phyloP scores from a whole-genome alignment of 352 stramenopile genomes.

The Elongisporangium prolatum region DNA sequence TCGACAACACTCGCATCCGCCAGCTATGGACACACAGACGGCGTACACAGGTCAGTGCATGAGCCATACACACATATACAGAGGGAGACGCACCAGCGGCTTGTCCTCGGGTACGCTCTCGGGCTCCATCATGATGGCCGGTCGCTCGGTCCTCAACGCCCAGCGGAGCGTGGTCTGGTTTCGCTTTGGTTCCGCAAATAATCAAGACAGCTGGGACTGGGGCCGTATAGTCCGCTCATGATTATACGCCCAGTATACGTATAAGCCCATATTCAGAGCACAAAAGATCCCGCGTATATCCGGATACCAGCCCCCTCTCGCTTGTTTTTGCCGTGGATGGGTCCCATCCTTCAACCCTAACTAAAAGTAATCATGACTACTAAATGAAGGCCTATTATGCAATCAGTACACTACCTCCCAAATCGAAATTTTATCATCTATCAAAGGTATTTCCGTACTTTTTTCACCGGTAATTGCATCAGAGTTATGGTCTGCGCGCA shows the following conservation, averaged over 20 bases:
- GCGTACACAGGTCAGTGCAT: not conserved
- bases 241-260: not conserved
- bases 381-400: too few species aligned
- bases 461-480: not conserved
- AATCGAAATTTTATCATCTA: not conserved
- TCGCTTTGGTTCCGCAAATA: slow-evolving; percentile 15
- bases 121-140: slow-evolving; percentile 64
- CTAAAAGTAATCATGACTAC: too few species aligned
- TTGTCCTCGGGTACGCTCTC: slow-evolving; percentile 60
- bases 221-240: not conserved
- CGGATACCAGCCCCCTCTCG: slow-evolving; percentile 4
- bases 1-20: slow-evolving; percentile 43
- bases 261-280: not conserved
- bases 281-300: not conserved
- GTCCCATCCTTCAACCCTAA: too few species aligned
- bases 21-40: slow-evolving; percentile 20
- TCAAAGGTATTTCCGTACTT: not conserved
- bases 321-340: not conserved
- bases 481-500: not conserved
- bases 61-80: not conserved
- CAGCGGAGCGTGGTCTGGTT: slow-evolving; percentile 12
- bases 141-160: slow-evolving; percentile 8
- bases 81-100: slow-evolving; percentile 30
- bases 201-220: not conserved
- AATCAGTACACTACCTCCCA: too few species aligned